phyloP scores from a whole-genome alignment of 2,329 filamentous ascomycete genomes.

The Aaosphaeria pasadenensis region DNA sequence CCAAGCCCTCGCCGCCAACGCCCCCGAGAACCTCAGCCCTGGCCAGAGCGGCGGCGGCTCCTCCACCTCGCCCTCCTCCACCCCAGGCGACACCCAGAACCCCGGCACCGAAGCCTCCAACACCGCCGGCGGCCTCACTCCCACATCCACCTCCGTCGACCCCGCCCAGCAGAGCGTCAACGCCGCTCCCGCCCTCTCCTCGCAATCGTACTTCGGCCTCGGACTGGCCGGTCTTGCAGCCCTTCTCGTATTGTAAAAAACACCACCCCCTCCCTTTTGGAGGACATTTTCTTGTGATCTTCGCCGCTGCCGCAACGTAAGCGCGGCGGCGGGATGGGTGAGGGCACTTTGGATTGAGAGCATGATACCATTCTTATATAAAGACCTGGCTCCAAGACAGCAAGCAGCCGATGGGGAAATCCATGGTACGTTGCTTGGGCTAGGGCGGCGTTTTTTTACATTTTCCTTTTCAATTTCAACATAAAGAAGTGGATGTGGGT shows the following conservation, averaged over 20 bases:
- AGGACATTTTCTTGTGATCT: too few species aligned
- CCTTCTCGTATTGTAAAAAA: conserved; percentile 23
- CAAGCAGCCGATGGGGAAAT: too few species aligned
- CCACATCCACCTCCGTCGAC: neutral
- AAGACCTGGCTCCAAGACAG: neutral
- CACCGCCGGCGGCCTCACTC: neutral
- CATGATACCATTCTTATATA: conserved; percentile 7
- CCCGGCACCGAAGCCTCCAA: conserved; percentile 2
- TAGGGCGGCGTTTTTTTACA: conserved; percentile 5
- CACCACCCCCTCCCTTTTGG: too few species aligned
- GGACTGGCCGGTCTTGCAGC: conserved; percentile 22
- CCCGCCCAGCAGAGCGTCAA: conserved; percentile 26
- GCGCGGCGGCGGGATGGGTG: too few species aligned
- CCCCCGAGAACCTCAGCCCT: conserved; percentile 42
- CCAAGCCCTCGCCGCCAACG: conserved; percentile 35
- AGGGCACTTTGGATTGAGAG: too few species aligned
- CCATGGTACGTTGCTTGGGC: too few species aligned
- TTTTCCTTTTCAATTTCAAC: neutral
- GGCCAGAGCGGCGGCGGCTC: conserved; percentile 20
- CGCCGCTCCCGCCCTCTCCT: conserved; percentile 16
- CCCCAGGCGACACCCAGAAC: conserved; percentile 3
- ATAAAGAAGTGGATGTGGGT: neutral
- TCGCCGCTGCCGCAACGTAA: too few species aligned
- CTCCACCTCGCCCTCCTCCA: conserved; percentile 6
- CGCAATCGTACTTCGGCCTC: conserved; percentile 23